Evolutionary conservation across 805 yeast species (phyloP).

Genomic region (Wickerhamomyces pijperi): DNA sequence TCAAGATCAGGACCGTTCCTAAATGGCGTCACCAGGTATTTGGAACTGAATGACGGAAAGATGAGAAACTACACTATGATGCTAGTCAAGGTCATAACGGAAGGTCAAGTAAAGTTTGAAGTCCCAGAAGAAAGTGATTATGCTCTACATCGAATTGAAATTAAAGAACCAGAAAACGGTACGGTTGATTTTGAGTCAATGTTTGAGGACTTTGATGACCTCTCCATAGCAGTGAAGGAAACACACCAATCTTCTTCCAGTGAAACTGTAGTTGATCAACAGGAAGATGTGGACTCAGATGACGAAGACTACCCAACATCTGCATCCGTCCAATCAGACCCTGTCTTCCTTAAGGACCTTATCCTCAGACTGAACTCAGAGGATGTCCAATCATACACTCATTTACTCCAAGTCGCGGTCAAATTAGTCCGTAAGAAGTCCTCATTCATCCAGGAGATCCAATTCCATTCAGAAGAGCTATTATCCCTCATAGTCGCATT

Average conservation of each 20-base stretch:
- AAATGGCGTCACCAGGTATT: slow-evolving; percentile 38
- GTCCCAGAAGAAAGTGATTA: slow-evolving; percentile 11
- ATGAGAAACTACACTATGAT: slow-evolving; percentile 43
- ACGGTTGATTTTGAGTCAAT: slow-evolving; percentile 8
- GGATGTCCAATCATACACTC: slow-evolving; percentile 27
- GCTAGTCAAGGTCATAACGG: slow-evolving; percentile 38
- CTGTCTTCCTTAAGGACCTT: slow-evolving; percentile 68
- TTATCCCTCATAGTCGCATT: slow-evolving; percentile 40
- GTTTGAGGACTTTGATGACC: slow-evolving; percentile 3
- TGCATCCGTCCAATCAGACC: slow-evolving; percentile 28
- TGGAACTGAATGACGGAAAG: slow-evolving; percentile 36
- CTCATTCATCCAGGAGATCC: slow-evolving; percentile 47
- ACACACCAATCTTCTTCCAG: slow-evolving; percentile 9
- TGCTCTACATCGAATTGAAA: not conserved
- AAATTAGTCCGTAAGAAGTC: slow-evolving; percentile 56
- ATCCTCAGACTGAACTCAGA: slow-evolving; percentile 37
- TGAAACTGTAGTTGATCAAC: slow-evolving; percentile 22
- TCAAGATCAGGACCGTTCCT: slow-evolving; percentile 31
- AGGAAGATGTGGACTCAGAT: slow-evolving; percentile 19
- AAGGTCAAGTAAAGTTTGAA: slow-evolving; percentile 19
- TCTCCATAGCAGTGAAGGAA: slow-evolving; percentile 5
- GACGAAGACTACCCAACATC: slow-evolving; percentile 20
- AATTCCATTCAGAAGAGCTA: slow-evolving; percentile 44
- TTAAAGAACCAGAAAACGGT: not conserved
- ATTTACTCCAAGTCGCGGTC: slow-evolving; percentile 36